Percentiles rank a stretch among this genome's conserved stretches.
phyloP scores from a whole-genome alignment of 352 stramenopile genomes.

The Phytophthora citricola region DNA sequence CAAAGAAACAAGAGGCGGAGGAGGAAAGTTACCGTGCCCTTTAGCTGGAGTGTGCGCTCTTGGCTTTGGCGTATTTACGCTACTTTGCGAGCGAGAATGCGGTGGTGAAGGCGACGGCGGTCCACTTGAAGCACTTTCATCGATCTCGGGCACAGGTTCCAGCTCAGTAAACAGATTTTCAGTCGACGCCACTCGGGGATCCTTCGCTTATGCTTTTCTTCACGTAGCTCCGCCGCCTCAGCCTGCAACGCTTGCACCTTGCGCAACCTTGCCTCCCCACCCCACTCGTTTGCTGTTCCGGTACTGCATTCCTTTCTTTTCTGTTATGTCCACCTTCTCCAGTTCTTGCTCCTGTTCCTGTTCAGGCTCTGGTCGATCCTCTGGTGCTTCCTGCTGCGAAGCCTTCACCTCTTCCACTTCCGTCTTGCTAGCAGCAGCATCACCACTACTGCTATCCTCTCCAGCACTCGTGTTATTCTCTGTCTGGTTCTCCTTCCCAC shows the following conservation, averaged over 20 bases:
- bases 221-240: conserved; percentile 18
- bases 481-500: conserved; percentile 22
- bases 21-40: conserved; percentile 21
- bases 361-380: conserved; percentile 39
- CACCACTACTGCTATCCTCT: conserved; percentile 28
- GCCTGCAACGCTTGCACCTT: conserved; percentile 27
- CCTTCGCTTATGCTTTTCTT: conserved; percentile 37
- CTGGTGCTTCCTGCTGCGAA: conserved; percentile 5
- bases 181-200: conserved; percentile 20
- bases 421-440: conserved; percentile 4
- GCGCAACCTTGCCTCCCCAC: conserved; percentile 17
- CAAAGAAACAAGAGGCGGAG: conserved; percentile 33
- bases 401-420: conserved; percentile 18
- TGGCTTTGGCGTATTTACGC: conserved; percentile 27
- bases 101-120: conserved; percentile 34
- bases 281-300: conserved; percentile 14
- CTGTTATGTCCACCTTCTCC: neutral
- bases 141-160: conserved; percentile 52
- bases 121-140: conserved; percentile 50
- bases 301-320: conserved; percentile 6
- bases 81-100: conserved; percentile 35
- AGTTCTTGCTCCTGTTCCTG: conserved; percentile 2
- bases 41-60: conserved; percentile 17
- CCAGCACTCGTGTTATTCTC: conserved; percentile 28
- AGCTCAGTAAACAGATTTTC: conserved; percentile 57